Evolutionary conservation across 345 rosid genomes (phyloP).

Genomic region (Acer negundo): DNA sequence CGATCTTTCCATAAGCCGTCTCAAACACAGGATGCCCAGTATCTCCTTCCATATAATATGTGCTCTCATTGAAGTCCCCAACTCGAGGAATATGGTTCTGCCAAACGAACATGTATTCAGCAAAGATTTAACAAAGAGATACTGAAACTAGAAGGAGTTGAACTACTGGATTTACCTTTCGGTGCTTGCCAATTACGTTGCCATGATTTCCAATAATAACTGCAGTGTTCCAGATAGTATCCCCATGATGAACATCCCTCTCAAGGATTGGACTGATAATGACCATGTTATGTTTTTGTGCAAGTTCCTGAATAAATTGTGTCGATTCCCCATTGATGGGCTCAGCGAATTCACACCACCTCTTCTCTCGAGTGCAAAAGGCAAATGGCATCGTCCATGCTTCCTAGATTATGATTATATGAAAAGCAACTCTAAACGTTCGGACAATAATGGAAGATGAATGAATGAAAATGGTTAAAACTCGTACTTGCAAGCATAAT

Average conservation of each 20-base stretch:
- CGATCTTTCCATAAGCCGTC: conserved; percentile 86
- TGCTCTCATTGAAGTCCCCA: conserved; percentile 97
- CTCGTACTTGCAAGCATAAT: conserved; percentile 74
- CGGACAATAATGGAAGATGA: background rate
- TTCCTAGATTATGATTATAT: conserved; percentile 47
- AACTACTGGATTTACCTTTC: conserved; percentile 56
- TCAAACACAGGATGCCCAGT: conserved; percentile 96
- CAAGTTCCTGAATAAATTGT: conserved; percentile 75
- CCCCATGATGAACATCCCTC: conserved; percentile 88
- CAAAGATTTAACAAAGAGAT: conserved; percentile 2
- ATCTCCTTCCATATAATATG: conserved; percentile 98
- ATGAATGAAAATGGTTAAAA: background rate
- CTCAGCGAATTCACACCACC: conserved; percentile 97
- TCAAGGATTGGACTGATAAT: conserved; percentile 89
- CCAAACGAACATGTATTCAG: conserved; percentile 27
- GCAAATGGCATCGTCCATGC: conserved; percentile 99
- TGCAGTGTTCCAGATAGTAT: conserved; percentile 92
- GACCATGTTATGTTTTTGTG: conserved; percentile 82
- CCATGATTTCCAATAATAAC: conserved; percentile 86
- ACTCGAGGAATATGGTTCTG: conserved; percentile 99
- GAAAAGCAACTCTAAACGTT: background rate
- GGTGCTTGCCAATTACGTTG: conserved; percentile 88
- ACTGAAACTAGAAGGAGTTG: conserved; percentile 6
- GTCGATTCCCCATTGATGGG: conserved; percentile 86
- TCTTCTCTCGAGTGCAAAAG: conserved; percentile 93